phyloP scores from a whole-genome alignment of 805 yeast species.

The Alloascoidea africana region DNA sequence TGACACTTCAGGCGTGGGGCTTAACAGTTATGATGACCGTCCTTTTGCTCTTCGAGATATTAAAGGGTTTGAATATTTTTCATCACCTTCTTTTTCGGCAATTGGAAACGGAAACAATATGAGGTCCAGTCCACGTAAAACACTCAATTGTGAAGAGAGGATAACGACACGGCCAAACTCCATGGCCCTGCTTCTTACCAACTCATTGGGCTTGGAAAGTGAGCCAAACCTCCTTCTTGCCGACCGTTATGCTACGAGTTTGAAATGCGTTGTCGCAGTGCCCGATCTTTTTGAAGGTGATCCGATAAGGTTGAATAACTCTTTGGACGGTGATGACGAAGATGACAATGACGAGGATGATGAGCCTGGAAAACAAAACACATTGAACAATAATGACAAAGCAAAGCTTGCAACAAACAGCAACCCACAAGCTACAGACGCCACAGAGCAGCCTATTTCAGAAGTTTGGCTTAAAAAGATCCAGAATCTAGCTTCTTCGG shows the following conservation, averaged over 20 bases:
- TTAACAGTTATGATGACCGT: neutral
- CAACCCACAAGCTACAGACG: too few species aligned
- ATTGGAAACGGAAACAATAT: neutral
- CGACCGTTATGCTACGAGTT: conserved; percentile 13
- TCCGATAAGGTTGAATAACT: too few species aligned
- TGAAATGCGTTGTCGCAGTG: conserved; percentile 15
- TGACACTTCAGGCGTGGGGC: neutral
- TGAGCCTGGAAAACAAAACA: conserved; percentile 4
- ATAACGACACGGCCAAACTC: conserved; percentile 3
- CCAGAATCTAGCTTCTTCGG: conserved; percentile 12
- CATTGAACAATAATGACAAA: neutral
- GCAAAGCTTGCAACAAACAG: too few species aligned
- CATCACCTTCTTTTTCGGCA: neutral
- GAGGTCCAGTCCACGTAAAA: neutral
- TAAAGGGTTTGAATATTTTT: too few species aligned
- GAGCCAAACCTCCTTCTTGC: conserved; percentile 15
- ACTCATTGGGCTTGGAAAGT: conserved; percentile 16
- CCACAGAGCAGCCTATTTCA: conserved; percentile 4
- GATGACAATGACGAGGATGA: conserved; percentile 10
- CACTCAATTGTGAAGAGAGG: too few species aligned
- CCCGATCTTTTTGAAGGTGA: conserved; percentile 17
- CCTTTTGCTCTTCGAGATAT: neutral
- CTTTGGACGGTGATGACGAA: too few species aligned
- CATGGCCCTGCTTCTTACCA: conserved; percentile 13
- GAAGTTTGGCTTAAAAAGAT: conserved; percentile 7